phyloP scores from a whole-genome alignment of 208 protist species.

The Trypanosoma scelopori region DNA sequence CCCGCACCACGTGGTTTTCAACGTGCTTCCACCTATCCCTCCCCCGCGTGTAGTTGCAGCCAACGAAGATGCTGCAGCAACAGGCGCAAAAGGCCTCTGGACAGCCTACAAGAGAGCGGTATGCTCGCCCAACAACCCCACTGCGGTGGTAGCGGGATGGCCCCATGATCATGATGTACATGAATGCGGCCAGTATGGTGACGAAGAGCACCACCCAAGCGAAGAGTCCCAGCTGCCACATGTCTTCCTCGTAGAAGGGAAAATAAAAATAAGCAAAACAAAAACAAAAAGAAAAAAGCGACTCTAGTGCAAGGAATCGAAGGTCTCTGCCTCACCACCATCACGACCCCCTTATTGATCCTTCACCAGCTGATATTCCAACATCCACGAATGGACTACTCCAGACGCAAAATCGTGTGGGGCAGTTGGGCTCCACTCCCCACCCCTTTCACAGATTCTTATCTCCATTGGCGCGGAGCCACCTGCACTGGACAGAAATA shows the following conservation, averaged over 20 bases:
- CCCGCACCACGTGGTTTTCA: slow-evolving; percentile 37
- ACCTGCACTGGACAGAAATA: neutral
- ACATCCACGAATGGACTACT: neutral
- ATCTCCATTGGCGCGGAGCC: too few relatives aligned
- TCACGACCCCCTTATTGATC: too few relatives aligned
- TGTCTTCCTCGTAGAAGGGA: slow-evolving; percentile 9
- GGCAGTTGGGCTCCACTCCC: neutral
- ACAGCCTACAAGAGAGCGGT: slow-evolving; percentile 36
- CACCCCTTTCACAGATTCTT: neutral
- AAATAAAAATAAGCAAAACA: too few relatives aligned
- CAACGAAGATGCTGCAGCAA: slow-evolving; percentile 49
- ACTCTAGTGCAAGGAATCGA: neutral
- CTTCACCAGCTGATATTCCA: neutral
- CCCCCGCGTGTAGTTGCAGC: slow-evolving; percentile 49
- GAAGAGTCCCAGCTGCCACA: slow-evolving; percentile 35
- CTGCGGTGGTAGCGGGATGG: slow-evolving; percentile 85
- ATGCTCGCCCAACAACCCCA: slow-evolving; percentile 69
- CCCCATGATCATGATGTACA: slow-evolving; percentile 92
- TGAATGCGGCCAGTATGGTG: slow-evolving; percentile 38
- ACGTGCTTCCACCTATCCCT: slow-evolving; percentile 36
- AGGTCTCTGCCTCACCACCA: too few relatives aligned
- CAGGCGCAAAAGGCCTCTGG: slow-evolving; percentile 39
- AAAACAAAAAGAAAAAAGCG: slow-evolving; percentile 10
- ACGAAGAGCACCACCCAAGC: slow-evolving; percentile 39
- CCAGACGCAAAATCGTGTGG: too few relatives aligned